Base-by-base conservation (phyloP, 805 yeast species). In the Wickerhamomyces silvicola region DNA sequence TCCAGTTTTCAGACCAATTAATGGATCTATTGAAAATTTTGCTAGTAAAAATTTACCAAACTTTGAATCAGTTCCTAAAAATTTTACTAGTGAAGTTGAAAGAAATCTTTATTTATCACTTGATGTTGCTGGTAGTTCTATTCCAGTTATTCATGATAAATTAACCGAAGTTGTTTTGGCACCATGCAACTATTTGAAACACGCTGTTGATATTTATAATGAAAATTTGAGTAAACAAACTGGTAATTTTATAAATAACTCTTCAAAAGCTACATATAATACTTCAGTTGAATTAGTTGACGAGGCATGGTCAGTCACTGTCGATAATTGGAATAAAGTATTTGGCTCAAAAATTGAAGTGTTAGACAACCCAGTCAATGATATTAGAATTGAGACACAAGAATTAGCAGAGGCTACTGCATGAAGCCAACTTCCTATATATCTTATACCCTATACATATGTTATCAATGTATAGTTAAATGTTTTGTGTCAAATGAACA, bases 1-100 rank as follows among this genome's bases (percentile, higher is more conserved):
- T 53, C 79, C 83, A 4, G 22, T 78, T 10, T 60, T 81, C 28
- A 64, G 62, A 22, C 88, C 92, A 18, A 27, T 79, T 27, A 85
- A 81, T 57, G 57, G 65, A 22, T 58, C 64, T 21, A 53, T 81
- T 31, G 77, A 69, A 39, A 52, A 61, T 2, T 44, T 63, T 16
- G 64, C 74, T 18, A 53, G 60, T 24, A 56, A 54, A 22, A 61
- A 66, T 41, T 60, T 72, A 22, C 81, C 82, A 13, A 59, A 57
- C n/a, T 59, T 58, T 14, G 57, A 59, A 36, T 46, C 54, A 15
- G 68, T 72, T 5, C 46, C 67, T 10, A 52, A 61, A 10, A 68
- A 68, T 11, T 65, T 56, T 33, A 60, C 76, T 5, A 78, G 76
- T 51, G 88, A 81, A 56, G 37, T 78, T 23, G 60, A 72, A 28